Base-by-base conservation (phyloP, 78 protist genomes). In the Blattamonas nauphoetae region DNA sequence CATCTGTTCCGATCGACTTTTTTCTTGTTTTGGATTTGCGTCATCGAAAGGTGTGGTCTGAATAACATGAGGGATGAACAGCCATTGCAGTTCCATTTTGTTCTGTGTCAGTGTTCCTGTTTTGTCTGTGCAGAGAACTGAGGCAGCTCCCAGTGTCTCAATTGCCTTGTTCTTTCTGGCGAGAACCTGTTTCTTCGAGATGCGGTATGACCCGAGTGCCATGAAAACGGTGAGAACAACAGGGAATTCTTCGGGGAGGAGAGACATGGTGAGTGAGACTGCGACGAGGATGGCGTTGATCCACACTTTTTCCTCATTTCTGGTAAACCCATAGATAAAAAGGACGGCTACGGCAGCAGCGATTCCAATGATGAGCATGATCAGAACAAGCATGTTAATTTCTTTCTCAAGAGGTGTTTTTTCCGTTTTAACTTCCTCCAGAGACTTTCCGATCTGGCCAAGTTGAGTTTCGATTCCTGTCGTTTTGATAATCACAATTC, bases 101-200 rank as follows among this genome's bases (percentile, higher is more conserved):
- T 89, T 89, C 44, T 29, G 82, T n/a, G 91, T 89, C 55, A 89
- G 85, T 29, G 91, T 89, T 29, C 91, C 91, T 41, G 91, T 89
- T 64, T 89, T 89, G 41, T 79, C 83, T n/a, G 45, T 79, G 83
- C 83, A 79, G 11, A 79, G 83, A 21, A 79, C 83, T 5, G 83
- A 33, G 41, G 83, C 83, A 21, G 83, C 83, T 4, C 83, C 83
- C 45, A 79, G 83, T 6, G 83, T 79, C 83, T 79, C 83, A 79
- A 79, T 79, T 5, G 83, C 83, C 83, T 34, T 6, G 43, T 79
- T 79, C 32, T 21, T 6, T 11, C 21, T 79, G 45, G 83, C 21
- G 45, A 79, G 83, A 6, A 79, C 21, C 29, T 79, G 4, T 5
- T 21, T 6, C 83, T 21, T 6, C 32, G 43, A 33, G 21, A 79